Conservation (phyloP, 805 yeast genomes). For the Komagataella pastoris region DNA sequence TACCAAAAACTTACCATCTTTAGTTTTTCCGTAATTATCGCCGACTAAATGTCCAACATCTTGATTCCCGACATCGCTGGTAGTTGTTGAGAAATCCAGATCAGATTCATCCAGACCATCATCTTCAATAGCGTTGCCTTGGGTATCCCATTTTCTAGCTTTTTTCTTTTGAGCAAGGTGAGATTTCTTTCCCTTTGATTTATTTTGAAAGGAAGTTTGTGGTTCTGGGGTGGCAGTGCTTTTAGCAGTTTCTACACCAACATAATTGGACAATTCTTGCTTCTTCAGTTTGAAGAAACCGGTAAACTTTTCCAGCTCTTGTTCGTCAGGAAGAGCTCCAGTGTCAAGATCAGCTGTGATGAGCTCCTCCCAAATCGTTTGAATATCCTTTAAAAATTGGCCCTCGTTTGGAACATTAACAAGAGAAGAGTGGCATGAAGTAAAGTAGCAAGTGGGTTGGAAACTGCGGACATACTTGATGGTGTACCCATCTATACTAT, state of each 20-base stretch:
- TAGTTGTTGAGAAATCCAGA: constrained; percentile 42
- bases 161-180: constrained; percentile 17
- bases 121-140: constrained; percentile 39
- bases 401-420: constrained; percentile 20
- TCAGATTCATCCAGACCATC: constrained; percentile 20
- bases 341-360: constrained; percentile 12
- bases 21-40: constrained; percentile 24
- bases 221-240: not conserved
- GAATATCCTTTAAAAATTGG: constrained; percentile 16
- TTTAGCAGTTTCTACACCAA: constrained; percentile 1
- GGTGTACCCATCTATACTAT: constrained; percentile 25
- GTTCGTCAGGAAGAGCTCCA: constrained; percentile 1
- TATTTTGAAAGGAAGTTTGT: constrained; percentile 2
- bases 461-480: constrained; percentile 29
- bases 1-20: constrained; percentile 50
- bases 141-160: constrained; percentile 54
- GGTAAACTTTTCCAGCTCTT: constrained; percentile 17
- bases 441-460: constrained; percentile 22
- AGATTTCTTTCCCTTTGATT: constrained; percentile 8
- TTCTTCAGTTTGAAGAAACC: constrained; percentile 27
- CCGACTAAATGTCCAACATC: constrained; percentile 1
- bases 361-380: constrained; percentile 17
- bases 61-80: constrained; percentile 23
- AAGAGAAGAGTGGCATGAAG: constrained; percentile 25
- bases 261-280: constrained; percentile 12